A percentile compares a stretch with the other conserved stretches of the same genome.
Evolutionary conservation across 257 asterid genomes (phyloP).

Genomic region (Solanum corneliomulleri): DNA sequence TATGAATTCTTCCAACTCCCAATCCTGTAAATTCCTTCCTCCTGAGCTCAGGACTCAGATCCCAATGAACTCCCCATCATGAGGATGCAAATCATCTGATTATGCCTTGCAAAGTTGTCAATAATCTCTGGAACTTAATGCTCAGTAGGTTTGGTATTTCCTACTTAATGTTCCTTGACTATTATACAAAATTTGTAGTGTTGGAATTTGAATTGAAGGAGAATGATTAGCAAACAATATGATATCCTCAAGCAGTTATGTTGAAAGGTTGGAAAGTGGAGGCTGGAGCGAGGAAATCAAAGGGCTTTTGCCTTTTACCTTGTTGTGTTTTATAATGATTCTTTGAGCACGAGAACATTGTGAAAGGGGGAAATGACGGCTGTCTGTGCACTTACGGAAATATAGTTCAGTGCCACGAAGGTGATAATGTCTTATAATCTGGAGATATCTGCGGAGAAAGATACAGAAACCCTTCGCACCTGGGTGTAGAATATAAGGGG

Average conservation of each 20-base stretch:
- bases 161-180: neutral
- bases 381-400: neutral
- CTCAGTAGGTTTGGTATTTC: neutral
- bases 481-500: too few relatives aligned
- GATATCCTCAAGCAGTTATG: neutral
- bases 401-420: neutral
- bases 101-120: neutral
- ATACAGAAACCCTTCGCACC: neutral
- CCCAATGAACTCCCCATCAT: neutral
- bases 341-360: neutral
- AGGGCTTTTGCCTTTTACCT: neutral
- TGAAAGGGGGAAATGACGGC: neutral
- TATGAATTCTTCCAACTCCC: neutral
- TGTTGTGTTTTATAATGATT: neutral
- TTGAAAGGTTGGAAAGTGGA: neutral
- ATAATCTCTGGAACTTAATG: neutral
- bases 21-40: neutral
- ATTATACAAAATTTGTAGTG: neutral
- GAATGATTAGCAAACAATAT: neutral
- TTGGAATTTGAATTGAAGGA: neutral
- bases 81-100: neutral
- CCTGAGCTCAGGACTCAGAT: neutral
- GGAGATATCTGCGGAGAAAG: neutral
- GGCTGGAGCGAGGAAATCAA: neutral
- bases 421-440: neutral